Evolutionary conservation across 306 rosid genomes (phyloP), one percentile per base, ranked within the genome.

Genomic region (Dalbergia oliveri): DNA sequence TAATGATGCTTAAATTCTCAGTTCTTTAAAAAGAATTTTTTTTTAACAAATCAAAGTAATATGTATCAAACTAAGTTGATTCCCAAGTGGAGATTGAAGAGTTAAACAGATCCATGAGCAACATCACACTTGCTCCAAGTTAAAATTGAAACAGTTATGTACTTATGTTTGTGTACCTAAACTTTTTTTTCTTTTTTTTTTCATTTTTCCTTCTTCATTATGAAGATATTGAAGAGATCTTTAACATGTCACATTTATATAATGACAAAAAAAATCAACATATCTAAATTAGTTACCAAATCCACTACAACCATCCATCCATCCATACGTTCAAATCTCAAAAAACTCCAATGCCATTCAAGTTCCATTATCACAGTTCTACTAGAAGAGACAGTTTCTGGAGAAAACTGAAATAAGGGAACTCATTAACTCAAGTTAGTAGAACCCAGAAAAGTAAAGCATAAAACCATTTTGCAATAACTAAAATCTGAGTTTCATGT

Each of bases 371-470:
- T 9, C 23, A 19, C n/a, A 57, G n/a, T 47, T 59, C 64, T 0
- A 83, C 0, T 61, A 10, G 15, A 66, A 54, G 39, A 72, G 0
- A 16, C 33, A 65, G 9, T 5, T 79, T 77, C 31, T 11, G n/a
- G n/a, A 84, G 35, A 62, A 73, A 58, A 67, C 4, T 9, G 45
- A 26, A 80, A 60, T 63, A 12, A 14, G 13, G 51, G 60, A 73
- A 37, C 16, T 47, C 33, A 21, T 8, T 16, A 47, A 18, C 23
- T 44, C 4, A 6, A 7, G 41, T 15, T 63, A 64, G 65, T 7
- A 79, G 53, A 53, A 54, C 78, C 77, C 81, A 87, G 34, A 49
- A 19, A 31, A 49, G 79, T 51, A 73, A 78, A 71, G 77, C 18
- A 35, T 26, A 23, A 80, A 62, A 61, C 66, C 6, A 82, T 35